Conservation (phyloP, 345 rosid genomes). For the Brassica nigra region DNA sequence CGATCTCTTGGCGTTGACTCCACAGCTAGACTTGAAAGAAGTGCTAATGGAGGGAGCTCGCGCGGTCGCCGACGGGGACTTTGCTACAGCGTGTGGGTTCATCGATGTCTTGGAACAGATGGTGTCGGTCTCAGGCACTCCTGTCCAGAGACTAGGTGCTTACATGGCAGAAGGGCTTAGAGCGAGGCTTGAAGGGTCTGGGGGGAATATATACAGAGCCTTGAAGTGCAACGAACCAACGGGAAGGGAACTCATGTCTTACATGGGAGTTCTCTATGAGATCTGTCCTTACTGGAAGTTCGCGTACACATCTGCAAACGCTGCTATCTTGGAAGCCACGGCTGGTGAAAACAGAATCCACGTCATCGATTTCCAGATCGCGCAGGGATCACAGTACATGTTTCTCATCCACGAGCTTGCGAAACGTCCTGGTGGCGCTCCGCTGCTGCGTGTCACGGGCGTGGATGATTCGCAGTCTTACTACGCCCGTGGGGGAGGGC, state of each 20-base stretch:
- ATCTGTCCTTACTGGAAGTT: constrained; percentile 93
- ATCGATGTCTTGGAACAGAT: constrained; percentile 74
- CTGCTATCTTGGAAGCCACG: constrained; percentile 62
- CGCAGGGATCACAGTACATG: constrained; percentile 86
- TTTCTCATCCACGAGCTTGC: constrained; percentile 61
- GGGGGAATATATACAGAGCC: constrained; percentile 80
- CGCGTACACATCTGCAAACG: constrained; percentile 83
- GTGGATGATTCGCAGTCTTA: constrained; percentile 90
- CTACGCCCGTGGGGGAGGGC: constrained; percentile 95
- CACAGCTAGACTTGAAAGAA: constrained; percentile 59
- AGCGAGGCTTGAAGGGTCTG: constrained; percentile 86
- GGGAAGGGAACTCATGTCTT: constrained; percentile 88
- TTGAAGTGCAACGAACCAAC: constrained; percentile 81
- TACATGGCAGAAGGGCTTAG: constrained; percentile 93
- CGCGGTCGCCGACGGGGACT: constrained; percentile 55
- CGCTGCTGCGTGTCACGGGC: constrained; percentile 73
- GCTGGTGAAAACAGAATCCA: constrained; percentile 67
- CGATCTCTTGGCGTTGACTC: constrained; percentile 53
- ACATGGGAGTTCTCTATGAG: constrained; percentile 73
- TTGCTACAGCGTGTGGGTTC: constrained; percentile 51
- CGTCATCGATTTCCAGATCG: constrained; percentile 86
- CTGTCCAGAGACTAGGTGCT: constrained; percentile 79
- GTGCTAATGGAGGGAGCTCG: constrained; percentile 69
- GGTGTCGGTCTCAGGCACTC: constrained; percentile 90
- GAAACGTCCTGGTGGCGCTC: constrained; percentile 69